Conservation (phyloP, 176 grass and related monocot genomes). For the Cocos nucifera region DNA sequence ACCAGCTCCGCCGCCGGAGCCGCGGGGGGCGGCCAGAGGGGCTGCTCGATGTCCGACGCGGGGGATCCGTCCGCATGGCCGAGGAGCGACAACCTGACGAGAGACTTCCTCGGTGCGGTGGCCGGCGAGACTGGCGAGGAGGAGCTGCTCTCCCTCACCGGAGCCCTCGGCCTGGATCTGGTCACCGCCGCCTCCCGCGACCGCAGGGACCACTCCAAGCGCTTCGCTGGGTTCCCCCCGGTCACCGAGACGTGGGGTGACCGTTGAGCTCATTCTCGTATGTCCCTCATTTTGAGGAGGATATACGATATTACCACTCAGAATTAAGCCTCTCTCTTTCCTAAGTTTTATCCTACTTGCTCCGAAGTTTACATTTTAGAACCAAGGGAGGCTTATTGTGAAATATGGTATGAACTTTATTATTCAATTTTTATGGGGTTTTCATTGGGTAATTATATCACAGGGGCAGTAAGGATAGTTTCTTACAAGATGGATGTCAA, state of each 20-base stretch:
- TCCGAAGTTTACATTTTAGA: no score
- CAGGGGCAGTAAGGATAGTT: no score
- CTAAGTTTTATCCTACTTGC: no score
- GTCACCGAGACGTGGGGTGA: slow-evolving; percentile 33
- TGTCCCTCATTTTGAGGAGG: no score
- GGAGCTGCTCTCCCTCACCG: slow-evolving; percentile 20
- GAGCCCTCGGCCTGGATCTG: slow-evolving; percentile 12
- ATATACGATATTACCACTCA: no score
- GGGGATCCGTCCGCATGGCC: slow-evolving; percentile 32
- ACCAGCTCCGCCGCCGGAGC: neutral
- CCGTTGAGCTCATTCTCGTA: neutral
- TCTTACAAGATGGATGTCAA: no score
- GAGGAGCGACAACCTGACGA: slow-evolving; percentile 36
- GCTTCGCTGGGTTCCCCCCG: slow-evolving; percentile 24
- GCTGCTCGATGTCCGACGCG: slow-evolving; percentile 23
- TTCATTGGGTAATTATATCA: no score
- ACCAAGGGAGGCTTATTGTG: no score
- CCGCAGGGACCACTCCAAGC: neutral
- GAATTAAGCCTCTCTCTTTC: no score
- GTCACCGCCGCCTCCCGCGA: slow-evolving; percentile 1
- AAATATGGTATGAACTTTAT: no score
- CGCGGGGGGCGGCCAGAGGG: neutral
- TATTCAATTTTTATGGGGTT: no score
- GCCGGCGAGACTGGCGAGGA: slow-evolving; percentile 10
- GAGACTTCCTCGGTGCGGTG: slow-evolving; percentile 66